Evolutionary conservation across 1,139 yeast genomes (phyloP).

Genomic region (Nakaseomyces uthaithaninus): DNA sequence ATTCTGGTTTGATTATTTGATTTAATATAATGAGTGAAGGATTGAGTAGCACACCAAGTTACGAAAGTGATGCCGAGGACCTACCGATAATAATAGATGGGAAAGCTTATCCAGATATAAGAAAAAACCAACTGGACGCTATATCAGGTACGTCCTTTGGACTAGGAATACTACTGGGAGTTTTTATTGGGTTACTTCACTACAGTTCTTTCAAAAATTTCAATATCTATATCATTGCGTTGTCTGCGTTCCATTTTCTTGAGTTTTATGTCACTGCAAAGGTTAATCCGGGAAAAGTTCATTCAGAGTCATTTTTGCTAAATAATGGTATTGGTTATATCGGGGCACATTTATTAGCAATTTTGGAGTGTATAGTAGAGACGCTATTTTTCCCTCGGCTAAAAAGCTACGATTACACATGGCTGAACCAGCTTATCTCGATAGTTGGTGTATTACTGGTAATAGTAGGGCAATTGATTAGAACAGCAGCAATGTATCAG

Average conservation of each 20-base stretch:
- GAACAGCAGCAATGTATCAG: slow-evolving; percentile 77
- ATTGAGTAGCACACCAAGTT: background rate
- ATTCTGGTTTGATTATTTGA: no score
- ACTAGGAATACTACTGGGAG: slow-evolving; percentile 38
- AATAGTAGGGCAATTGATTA: slow-evolving; percentile 52
- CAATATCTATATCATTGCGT: slow-evolving; percentile 44
- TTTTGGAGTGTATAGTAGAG: slow-evolving; percentile 42
- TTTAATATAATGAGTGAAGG: no score
- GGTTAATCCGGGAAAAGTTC: slow-evolving; percentile 59
- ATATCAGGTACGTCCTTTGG: slow-evolving; percentile 36
- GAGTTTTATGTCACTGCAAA: slow-evolving; percentile 75
- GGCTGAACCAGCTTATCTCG: slow-evolving; percentile 18
- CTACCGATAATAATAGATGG: slow-evolving; percentile 17
- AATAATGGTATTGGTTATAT: slow-evolving; percentile 61
- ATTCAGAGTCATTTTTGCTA: slow-evolving; percentile 67
- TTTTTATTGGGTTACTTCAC: slow-evolving; percentile 30
- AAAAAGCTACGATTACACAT: slow-evolving; percentile 17
- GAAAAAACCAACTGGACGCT: slow-evolving; percentile 32
- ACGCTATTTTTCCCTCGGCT: slow-evolving; percentile 33
- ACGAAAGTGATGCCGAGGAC: slow-evolving; percentile 11
- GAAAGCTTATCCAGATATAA: slow-evolving; percentile 28
- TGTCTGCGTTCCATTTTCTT: slow-evolving; percentile 64
- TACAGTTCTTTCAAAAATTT: slow-evolving; percentile 32
- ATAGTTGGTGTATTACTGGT: slow-evolving; percentile 42
- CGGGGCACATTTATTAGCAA: slow-evolving; percentile 52